Evolutionary conservation across 495 filamentous ascomycete genomes (phyloP).

Genomic region (Letharia lupina): DNA sequence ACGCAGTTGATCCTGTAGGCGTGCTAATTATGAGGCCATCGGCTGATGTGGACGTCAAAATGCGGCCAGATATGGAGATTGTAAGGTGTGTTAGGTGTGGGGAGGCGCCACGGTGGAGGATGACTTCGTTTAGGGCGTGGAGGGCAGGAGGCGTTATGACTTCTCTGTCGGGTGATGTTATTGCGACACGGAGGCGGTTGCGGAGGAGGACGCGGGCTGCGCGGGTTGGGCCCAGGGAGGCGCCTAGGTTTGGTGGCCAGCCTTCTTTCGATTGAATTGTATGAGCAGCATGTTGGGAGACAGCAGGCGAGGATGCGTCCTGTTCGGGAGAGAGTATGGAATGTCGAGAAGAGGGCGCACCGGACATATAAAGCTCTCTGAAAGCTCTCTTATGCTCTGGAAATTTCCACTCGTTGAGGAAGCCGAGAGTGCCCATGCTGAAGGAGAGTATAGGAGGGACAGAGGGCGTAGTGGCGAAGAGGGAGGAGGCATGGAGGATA

Average conservation of each 20-base stretch:
- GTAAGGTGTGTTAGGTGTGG: conserved; percentile 87
- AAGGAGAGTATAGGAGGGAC: conserved; percentile 93
- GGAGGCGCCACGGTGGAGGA: conserved; percentile 81
- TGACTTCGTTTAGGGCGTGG: conserved; percentile 92
- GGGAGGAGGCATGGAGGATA: conserved; percentile 80
- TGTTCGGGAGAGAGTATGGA: conserved; percentile 15
- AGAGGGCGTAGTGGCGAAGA: conserved; percentile 72
- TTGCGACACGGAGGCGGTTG: conserved; percentile 72
- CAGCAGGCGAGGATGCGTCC: conserved; percentile 18
- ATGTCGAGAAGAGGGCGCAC: conserved; percentile 36
- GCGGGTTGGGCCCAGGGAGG: conserved; percentile 67
- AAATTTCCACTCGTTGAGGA: conserved; percentile 95
- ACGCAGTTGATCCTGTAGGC: conserved; percentile 90
- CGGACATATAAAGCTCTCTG: conserved; percentile 88
- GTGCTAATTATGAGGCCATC: conserved; percentile 93
- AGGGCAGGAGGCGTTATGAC: conserved; percentile 34
- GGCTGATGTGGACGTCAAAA: conserved; percentile 84
- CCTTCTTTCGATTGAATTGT: conserved; percentile 34
- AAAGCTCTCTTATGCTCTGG: conserved; percentile 82
- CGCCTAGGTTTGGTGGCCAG: conserved; percentile 69
- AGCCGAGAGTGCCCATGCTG: conserved; percentile 93
- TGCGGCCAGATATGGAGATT: conserved; percentile 74
- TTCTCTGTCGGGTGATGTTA: conserved; percentile 49
- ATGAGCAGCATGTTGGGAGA: conserved; percentile 18
- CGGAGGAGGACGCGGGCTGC: conserved; percentile 74